phyloP scores from a whole-genome alignment of 768 basidiomycete species.

The Rossbeevera mucosa region DNA sequence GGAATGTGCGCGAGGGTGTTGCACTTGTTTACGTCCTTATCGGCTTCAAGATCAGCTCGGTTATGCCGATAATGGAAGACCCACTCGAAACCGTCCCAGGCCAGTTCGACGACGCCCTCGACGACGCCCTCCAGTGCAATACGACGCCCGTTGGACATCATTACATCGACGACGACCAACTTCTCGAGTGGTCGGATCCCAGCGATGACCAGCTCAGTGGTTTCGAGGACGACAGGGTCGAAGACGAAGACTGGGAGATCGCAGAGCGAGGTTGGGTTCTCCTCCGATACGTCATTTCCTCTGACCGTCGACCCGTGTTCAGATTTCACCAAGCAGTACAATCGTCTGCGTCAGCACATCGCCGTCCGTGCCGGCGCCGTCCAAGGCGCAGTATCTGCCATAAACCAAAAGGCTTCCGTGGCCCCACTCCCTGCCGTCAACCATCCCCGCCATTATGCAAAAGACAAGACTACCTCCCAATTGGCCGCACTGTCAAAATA shows the following conservation, averaged over 20 bases:
- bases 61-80: background rate
- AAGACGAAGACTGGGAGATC: constrained; percentile 88
- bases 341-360: constrained; percentile 88
- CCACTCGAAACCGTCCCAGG: constrained; percentile 38
- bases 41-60: background rate
- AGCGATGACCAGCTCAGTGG: constrained; percentile 37
- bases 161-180: constrained; percentile 42
- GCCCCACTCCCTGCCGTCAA: constrained; percentile 70
- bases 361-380: constrained; percentile 74
- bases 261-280: constrained; percentile 68
- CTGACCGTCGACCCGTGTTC: constrained; percentile 8
- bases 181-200: constrained; percentile 28
- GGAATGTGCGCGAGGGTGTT: constrained; percentile 15
- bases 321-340: constrained; percentile 99
- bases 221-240: constrained; percentile 58
- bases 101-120: constrained; percentile 61
- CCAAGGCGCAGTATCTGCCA: constrained; percentile 52
- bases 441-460: constrained; percentile 47
- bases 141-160: constrained; percentile 28
- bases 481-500: constrained; percentile 72
- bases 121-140: constrained; percentile 19
- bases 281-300: background rate
- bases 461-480: constrained; percentile 66
- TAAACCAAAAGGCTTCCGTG: constrained; percentile 45
- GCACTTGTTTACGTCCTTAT: constrained; percentile 14